Conservation (phyloP, 371 early-diverging fungal genomes). For the Blakeslea trispora region DNA sequence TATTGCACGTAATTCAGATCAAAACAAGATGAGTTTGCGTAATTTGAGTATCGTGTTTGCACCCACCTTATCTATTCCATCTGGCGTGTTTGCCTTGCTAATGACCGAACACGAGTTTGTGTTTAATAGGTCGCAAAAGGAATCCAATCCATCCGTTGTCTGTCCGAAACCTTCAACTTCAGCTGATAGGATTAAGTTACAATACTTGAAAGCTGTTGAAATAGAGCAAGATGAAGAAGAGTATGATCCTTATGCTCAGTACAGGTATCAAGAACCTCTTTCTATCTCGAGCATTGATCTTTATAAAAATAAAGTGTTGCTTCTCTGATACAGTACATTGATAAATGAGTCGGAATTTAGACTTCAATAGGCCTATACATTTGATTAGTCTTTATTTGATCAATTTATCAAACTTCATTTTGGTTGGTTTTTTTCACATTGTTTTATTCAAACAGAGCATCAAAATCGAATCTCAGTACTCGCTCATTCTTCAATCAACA, state of each 20-base stretch:
- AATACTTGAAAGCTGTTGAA: conserved; percentile 6
- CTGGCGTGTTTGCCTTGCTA: conserved; percentile 61
- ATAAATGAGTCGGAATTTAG: too few species aligned
- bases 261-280: neutral
- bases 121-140: conserved; percentile 27
- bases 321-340: too few species aligned
- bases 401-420: too few species aligned
- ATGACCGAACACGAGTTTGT: conserved; percentile 63
- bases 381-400: too few species aligned
- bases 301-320: too few species aligned
- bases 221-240: conserved; percentile 1
- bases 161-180: conserved; percentile 8
- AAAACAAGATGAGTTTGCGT: conserved; percentile 70
- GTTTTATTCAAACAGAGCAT: too few species aligned
- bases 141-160: neutral
- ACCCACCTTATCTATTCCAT: conserved; percentile 68
- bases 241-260: neutral
- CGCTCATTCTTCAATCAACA: too few species aligned
- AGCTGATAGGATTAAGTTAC: conserved; percentile 10
- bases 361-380: too few species aligned
- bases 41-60: conserved; percentile 76
- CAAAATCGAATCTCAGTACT: too few species aligned
- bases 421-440: too few species aligned
- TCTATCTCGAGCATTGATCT: neutral
- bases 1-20: conserved; percentile 55